A percentile compares a stretch with the other conserved stretches of the same genome.
Evolutionary conservation across 495 filamentous ascomycete genomes (phyloP).

Genomic region (Neurospora sp.): DNA sequence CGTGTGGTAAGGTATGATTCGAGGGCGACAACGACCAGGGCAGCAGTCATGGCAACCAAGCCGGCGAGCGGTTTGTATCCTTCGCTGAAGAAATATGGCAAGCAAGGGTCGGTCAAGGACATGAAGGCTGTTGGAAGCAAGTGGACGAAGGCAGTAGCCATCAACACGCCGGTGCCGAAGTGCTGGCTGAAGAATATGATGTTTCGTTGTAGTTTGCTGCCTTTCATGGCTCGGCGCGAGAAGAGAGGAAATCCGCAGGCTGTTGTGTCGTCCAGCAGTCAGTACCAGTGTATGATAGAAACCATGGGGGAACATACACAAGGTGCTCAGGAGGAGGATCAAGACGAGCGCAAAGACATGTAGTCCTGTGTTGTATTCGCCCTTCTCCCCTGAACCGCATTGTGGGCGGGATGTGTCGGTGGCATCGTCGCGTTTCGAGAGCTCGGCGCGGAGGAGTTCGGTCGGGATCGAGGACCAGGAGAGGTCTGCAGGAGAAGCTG

Average conservation of each 20-base stretch:
- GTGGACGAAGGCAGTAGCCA: constrained; percentile 86
- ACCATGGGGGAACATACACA: constrained; percentile 39
- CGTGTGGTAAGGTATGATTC: constrained; percentile 65
- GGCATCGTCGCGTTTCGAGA: constrained; percentile 31
- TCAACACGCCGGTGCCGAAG: constrained; percentile 78
- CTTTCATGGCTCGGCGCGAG: constrained; percentile 35
- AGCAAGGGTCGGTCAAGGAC: constrained; percentile 71
- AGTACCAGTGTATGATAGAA: neutral
- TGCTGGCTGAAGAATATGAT: constrained; percentile 69
- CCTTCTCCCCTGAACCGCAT: constrained; percentile 52
- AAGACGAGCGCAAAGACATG: constrained; percentile 73
- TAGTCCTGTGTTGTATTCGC: constrained; percentile 53
- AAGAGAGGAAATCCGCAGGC: constrained; percentile 53
- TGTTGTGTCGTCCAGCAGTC: constrained; percentile 13
- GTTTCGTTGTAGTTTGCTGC: constrained; percentile 31
- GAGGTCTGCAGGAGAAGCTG: constrained; percentile 8
- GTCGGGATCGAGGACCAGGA: constrained; percentile 42
- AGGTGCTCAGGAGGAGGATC: constrained; percentile 60
- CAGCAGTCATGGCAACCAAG: constrained; percentile 66
- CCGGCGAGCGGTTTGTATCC: constrained; percentile 69
- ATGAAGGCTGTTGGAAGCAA: constrained; percentile 72
- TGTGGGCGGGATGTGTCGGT: constrained; percentile 32
- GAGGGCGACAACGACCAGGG: constrained; percentile 61
- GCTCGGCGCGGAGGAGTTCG: constrained; percentile 39
- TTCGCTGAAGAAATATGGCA: constrained; percentile 62